phyloP scores from a whole-genome alignment of 73 alveolate genomes.

The Tetrahymena borealis region DNA sequence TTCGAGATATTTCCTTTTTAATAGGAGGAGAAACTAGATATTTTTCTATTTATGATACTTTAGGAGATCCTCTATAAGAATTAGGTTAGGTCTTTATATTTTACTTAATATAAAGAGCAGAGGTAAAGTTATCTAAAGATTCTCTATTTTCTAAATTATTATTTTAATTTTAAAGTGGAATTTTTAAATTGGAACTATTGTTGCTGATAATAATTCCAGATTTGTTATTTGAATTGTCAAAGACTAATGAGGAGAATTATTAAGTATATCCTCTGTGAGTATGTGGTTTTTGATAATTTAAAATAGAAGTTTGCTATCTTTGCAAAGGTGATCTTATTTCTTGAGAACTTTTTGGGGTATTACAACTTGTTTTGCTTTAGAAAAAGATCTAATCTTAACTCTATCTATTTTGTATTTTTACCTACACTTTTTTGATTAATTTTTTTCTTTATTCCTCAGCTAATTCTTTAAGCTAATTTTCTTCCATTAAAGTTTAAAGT shows the following conservation, averaged over 20 bases:
- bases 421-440: background rate
- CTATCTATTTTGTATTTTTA: background rate
- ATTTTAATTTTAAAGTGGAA: background rate
- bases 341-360: background rate
- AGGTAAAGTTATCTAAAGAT: no score
- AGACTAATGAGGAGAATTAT: background rate
- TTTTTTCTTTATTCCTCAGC: background rate
- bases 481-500: background rate
- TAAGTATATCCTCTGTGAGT: background rate
- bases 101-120: background rate
- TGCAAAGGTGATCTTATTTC: background rate
- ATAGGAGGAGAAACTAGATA: background rate
- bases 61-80: background rate
- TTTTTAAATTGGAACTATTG: background rate
- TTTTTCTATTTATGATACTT: background rate
- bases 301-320: background rate
- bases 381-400: background rate
- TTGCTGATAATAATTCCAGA: background rate
- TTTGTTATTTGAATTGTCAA: background rate
- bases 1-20: background rate
- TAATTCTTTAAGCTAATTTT: background rate
- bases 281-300: background rate
- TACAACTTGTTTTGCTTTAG: background rate
- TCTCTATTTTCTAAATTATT: background rate
- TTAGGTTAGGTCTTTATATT: background rate